Conservation (phyloP, 2,329 filamentous ascomycete species). For the Alternaria tenuissima region DNA sequence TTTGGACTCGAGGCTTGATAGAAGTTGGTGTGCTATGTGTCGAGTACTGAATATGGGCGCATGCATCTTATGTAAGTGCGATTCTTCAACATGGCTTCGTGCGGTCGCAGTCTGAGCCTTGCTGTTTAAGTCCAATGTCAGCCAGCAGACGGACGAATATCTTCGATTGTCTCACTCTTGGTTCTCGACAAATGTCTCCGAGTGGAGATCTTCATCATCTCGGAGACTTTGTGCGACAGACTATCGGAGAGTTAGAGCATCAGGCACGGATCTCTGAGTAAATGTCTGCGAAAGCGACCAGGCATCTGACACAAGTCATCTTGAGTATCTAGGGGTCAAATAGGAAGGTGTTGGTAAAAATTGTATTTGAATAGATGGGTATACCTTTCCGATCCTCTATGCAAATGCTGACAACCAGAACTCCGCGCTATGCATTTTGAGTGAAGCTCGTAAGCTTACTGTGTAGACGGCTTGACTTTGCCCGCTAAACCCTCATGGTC, state of each 20-base stretch:
- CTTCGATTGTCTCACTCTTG: neutral
- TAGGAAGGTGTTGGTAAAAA: neutral
- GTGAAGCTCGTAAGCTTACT: neutral
- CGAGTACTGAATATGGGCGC: neutral
- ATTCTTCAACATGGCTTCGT: neutral
- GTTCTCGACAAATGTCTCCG: neutral
- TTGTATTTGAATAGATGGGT: neutral
- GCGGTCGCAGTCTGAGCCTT: neutral
- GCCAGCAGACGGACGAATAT: neutral
- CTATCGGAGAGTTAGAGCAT: neutral
- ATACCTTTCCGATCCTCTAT: neutral
- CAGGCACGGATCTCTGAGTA: neutral
- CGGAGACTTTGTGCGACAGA: neutral
- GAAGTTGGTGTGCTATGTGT: neutral
- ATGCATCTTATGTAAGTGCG: neutral
- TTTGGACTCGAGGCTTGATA: neutral
- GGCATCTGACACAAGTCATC: neutral
- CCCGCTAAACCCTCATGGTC: neutral
- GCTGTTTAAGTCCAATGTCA: neutral
- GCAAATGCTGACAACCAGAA: conserved; percentile 7
- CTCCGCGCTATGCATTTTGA: conserved; percentile 4
- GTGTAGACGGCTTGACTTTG: neutral
- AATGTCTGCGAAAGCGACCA: neutral
- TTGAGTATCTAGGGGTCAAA: neutral
- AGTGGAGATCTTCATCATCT: neutral